Evolutionary conservation across 495 filamentous ascomycete species (phyloP).

Genomic region (Neurospora sublineolata): DNA sequence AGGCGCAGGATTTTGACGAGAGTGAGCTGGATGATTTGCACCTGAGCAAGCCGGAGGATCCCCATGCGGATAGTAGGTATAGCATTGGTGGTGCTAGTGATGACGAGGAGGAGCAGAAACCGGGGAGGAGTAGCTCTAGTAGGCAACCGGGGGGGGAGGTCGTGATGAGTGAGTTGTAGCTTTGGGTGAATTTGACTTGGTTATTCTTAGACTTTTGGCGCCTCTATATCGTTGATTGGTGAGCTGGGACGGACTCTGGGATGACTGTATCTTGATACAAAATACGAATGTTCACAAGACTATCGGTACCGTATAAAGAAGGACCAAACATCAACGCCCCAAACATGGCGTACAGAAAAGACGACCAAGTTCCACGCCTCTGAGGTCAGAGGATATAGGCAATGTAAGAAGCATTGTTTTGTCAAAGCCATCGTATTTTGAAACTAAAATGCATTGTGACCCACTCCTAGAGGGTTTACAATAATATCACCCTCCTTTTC

Average conservation of each 20-base stretch:
- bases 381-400: neutral
- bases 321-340: neutral
- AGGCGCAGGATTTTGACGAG: slow-evolving; percentile 85
- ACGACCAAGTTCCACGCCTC: no score
- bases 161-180: neutral
- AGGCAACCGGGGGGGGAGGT: neutral
- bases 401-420: neutral
- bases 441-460: no score
- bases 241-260: neutral
- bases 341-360: neutral
- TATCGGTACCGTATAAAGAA: neutral
- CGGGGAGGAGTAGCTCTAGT: slow-evolving; percentile 11
- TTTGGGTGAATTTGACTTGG: neutral
- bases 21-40: slow-evolving; percentile 70
- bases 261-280: neutral
- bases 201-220: neutral
- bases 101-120: slow-evolving; percentile 34
- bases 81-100: slow-evolving; percentile 48
- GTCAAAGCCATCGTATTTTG: no score
- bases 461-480: no score
- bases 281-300: neutral
- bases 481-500: no score
- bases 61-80: slow-evolving; percentile 33
- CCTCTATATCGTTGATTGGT: neutral
- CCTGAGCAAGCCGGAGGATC: slow-evolving; percentile 32